These are phyloP conservation scores for Hemisphaericaspora lyxosophila DNA, from an alignment of 1,139 yeast genomes.

Conservation along the genomic window DNA sequence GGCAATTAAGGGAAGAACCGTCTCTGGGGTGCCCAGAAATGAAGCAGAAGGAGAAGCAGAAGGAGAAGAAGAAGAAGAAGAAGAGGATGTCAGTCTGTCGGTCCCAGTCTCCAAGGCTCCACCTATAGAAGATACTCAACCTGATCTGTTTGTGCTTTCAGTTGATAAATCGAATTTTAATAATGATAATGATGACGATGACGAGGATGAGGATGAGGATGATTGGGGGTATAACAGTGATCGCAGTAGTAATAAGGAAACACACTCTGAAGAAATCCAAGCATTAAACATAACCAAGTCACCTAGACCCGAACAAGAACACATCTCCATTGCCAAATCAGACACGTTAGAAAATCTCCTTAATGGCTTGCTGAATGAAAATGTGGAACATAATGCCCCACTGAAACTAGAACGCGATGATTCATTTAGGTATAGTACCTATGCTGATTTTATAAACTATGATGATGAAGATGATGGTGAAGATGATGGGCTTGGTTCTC, in stretches of 20 bases:
- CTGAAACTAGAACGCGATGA: slow-evolving; percentile 1
- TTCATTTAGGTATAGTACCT: slow-evolving; percentile 3
- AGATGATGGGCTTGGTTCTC: slow-evolving; percentile 13
- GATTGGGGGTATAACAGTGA: slow-evolving; percentile 32
- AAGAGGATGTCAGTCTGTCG: too few species aligned
- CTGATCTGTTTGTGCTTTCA: slow-evolving; percentile 10
- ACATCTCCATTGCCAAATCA: background rate
- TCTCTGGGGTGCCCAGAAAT: background rate
- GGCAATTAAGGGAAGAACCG: slow-evolving; percentile 15
- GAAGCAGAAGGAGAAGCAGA: background rate
- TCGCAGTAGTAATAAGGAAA: slow-evolving; percentile 21
- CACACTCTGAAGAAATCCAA: slow-evolving; percentile 1
- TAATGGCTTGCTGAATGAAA: slow-evolving; percentile 23
- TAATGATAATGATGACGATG: slow-evolving; percentile 7
- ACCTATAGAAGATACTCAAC: too few species aligned
- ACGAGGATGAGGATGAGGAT: slow-evolving; percentile 18
- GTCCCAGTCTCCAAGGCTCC: background rate
- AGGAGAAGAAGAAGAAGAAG: too few species aligned
- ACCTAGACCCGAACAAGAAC: background rate
- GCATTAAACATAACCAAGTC: slow-evolving; percentile 1
- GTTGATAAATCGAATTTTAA: slow-evolving; percentile 9
- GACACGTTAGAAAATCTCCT: slow-evolving; percentile 39
- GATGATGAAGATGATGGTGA: slow-evolving; percentile 15
- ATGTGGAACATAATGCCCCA: background rate
- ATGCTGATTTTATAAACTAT: slow-evolving; percentile 14